Conservation (phyloP, 345 rosid genomes). For the Eucalyptus shirleyi region DNA sequence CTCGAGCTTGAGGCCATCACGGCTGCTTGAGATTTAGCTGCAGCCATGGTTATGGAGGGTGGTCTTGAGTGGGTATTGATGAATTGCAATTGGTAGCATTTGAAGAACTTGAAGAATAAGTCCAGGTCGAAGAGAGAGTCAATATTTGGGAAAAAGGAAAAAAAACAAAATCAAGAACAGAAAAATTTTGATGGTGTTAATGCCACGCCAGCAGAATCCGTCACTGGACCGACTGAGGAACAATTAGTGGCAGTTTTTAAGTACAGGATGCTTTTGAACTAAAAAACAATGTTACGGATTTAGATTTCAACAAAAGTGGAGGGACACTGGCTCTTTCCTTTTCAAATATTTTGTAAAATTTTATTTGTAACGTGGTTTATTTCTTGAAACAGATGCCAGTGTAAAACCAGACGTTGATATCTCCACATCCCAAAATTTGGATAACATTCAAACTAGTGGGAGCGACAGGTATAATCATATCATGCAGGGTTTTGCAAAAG, state of each 20-base stretch:
- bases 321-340: neutral
- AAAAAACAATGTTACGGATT: neutral
- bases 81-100: neutral
- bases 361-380: neutral
- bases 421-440: neutral
- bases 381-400: neutral
- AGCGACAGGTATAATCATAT: slow-evolving; percentile 37
- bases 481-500: slow-evolving; percentile 60
- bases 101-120: neutral
- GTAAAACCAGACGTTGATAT: neutral
- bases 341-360: neutral
- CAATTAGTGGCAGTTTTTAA: neutral
- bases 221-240: neutral
- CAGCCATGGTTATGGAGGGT: neutral
- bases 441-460: slow-evolving; percentile 4
- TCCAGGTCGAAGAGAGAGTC: neutral
- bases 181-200: neutral
- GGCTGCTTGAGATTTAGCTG: neutral
- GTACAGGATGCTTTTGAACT: neutral
- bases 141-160: neutral
- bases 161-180: neutral
- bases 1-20: neutral
- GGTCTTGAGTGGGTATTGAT: neutral
- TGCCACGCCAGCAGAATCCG: neutral
- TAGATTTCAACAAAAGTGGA: neutral